Percentiles rank a stretch among this genome's conserved stretches.
Evolutionary conservation across 169 alveolate genomes (phyloP).

Genomic region (Plasmodium coatneyi): DNA sequence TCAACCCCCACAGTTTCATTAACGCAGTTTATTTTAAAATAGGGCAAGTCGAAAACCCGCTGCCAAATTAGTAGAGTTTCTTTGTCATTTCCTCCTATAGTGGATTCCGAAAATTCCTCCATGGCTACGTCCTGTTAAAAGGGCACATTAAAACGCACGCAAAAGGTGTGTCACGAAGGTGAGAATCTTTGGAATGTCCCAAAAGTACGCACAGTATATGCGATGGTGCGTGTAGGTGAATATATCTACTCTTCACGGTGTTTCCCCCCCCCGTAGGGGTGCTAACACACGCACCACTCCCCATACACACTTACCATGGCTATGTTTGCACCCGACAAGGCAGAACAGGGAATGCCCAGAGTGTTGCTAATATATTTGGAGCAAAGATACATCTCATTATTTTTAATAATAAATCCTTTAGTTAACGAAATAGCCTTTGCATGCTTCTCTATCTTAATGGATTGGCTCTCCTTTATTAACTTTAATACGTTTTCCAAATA

Average conservation of each 20-base stretch:
- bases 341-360: constrained; percentile 87
- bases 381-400: constrained; percentile 80
- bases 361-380: constrained; percentile 80
- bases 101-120: constrained; percentile 94
- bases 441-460: constrained; percentile 60
- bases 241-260: background rate
- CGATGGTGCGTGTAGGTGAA: background rate
- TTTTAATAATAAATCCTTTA: constrained; percentile 87
- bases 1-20: constrained; percentile 93
- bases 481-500: constrained; percentile 77
- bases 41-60: constrained; percentile 91
- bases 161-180: background rate
- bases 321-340: constrained; percentile 91
- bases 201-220: background rate
- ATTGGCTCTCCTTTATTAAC: constrained; percentile 27
- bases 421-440: constrained; percentile 87
- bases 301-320: constrained; percentile 81
- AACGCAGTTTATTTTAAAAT: constrained; percentile 90
- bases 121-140: constrained; percentile 88
- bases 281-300: background rate
- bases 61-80: constrained; percentile 88
- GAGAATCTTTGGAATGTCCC: background rate
- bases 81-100: constrained; percentile 90
- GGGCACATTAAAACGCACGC: background rate
- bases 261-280: background rate